Evolutionary conservation across 768 basidiomycete species (phyloP).

Genomic region (Lyophyllum shimeji): DNA sequence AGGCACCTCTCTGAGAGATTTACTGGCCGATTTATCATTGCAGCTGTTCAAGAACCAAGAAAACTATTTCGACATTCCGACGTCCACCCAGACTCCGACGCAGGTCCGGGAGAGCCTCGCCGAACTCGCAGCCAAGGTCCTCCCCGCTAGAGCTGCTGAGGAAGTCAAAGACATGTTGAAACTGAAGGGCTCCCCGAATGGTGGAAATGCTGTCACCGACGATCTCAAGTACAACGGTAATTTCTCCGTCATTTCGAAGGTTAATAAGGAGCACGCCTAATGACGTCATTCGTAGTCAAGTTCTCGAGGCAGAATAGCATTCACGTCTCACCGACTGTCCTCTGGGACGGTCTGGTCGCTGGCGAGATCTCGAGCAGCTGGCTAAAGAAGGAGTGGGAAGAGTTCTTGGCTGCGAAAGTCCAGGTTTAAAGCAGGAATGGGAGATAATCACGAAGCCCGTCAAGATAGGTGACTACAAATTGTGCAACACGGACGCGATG

Average conservation of each 20-base stretch:
- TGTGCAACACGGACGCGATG: not conserved
- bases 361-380: constrained; percentile 79
- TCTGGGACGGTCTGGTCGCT: constrained; percentile 76
- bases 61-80: constrained; percentile 79
- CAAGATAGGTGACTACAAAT: not conserved
- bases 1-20: not conserved
- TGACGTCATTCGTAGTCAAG: constrained; percentile 59
- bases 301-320: constrained; percentile 88
- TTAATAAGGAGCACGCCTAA: not conserved
- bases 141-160: constrained; percentile 48
- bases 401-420: constrained; percentile 67
- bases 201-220: constrained; percentile 79
- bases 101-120: constrained; percentile 78
- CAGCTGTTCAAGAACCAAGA: constrained; percentile 77
- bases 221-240: constrained; percentile 87
- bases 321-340: constrained; percentile 84
- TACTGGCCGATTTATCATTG: not conserved
- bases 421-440: constrained; percentile 27
- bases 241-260: not conserved
- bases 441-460: not conserved
- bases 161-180: constrained; percentile 62
- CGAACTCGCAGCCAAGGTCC: constrained; percentile 51
- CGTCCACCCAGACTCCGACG: constrained; percentile 61
- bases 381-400: constrained; percentile 78
- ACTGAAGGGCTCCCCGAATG: constrained; percentile 67